Conservation (phyloP, 2,329 filamentous ascomycete species). For the Ophiostoma tasmaniense region DNA sequence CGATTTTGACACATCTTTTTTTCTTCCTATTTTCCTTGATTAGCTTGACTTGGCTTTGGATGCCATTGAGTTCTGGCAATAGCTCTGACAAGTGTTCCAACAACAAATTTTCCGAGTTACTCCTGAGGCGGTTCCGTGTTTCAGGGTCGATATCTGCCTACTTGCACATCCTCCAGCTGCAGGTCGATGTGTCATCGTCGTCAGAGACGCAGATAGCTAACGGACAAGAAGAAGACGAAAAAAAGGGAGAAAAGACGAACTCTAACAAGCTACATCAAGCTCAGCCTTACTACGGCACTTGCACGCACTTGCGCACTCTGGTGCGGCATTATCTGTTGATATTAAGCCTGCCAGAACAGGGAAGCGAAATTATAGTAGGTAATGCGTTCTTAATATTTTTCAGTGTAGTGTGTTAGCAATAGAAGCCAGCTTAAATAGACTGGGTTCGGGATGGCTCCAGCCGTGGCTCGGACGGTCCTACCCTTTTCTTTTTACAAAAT, state of each 20-base stretch:
- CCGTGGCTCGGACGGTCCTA: not conserved
- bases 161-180: not conserved
- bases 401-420: not conserved
- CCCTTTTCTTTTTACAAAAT: not conserved
- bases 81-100: not conserved
- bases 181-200: not conserved
- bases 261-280: not conserved
- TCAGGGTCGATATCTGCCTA: not conserved
- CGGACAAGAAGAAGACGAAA: not conserved
- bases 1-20: not conserved
- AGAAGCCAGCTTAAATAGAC: not conserved
- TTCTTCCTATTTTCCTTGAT: not conserved
- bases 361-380: not conserved
- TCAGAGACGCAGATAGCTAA: not conserved
- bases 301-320: not conserved
- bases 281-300: conserved; percentile 1
- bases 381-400: not conserved
- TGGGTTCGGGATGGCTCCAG: not conserved
- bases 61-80: not conserved
- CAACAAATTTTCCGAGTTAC: not conserved
- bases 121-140: not conserved
- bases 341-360: not conserved
- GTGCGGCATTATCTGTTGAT: not conserved
- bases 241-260: not conserved
- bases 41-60: not conserved